Percentiles rank a stretch among this genome's conserved stretches.
Evolutionary conservation across 768 basidiomycete genomes (phyloP).

Genomic region (Amylocystis lapponica): DNA sequence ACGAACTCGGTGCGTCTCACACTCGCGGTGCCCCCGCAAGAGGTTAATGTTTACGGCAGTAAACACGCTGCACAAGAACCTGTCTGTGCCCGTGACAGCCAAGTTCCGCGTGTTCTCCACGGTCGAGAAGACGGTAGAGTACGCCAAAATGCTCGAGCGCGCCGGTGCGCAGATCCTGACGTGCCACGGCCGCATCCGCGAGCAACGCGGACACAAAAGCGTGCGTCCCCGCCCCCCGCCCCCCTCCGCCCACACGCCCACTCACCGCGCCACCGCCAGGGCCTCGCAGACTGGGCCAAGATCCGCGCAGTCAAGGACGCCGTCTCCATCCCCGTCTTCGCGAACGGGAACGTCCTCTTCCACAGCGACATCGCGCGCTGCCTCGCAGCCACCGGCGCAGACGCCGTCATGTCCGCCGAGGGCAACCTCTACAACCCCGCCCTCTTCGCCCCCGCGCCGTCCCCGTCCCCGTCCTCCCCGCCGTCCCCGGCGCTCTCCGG

Average conservation of each 20-base stretch:
- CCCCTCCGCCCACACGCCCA: neutral
- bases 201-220: conserved; percentile 83
- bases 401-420: conserved; percentile 94
- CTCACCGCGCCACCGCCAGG: conserved; percentile 34
- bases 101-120: conserved; percentile 92
- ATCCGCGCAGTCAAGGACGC: conserved; percentile 89
- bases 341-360: conserved; percentile 93
- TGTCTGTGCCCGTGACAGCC: conserved; percentile 90
- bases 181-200: conserved; percentile 86
- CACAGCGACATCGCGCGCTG: conserved; percentile 78
- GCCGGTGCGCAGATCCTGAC: conserved; percentile 95
- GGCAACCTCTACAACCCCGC: conserved; percentile 92
- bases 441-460: conserved; percentile 44
- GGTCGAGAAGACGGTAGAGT: conserved; percentile 83
- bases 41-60: too few relatives aligned
- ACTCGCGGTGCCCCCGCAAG: neutral
- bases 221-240: conserved; percentile 33
- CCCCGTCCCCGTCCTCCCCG: conserved; percentile 8
- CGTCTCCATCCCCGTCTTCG: conserved; percentile 89
- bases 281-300: conserved; percentile 84
- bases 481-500: conserved; percentile 30
- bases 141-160: conserved; percentile 92
- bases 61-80: conserved; percentile 75
- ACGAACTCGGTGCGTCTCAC: conserved; percentile 56
- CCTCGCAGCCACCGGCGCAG: conserved; percentile 77